phyloP scores from a whole-genome alignment of 2,329 filamentous ascomycete genomes.

The Rhynchosporium secalis region DNA sequence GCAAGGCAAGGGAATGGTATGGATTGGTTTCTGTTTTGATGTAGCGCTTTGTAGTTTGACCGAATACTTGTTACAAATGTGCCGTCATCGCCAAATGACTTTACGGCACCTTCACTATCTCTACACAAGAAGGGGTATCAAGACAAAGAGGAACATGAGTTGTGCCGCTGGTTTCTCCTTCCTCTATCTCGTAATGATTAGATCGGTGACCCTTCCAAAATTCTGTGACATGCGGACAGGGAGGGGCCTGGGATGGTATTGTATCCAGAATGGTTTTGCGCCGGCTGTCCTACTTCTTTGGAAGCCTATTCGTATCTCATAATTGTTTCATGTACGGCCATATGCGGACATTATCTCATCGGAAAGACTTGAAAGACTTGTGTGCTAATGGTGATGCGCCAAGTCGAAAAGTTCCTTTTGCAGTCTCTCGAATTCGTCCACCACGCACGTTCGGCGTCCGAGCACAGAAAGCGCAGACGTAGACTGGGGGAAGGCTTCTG shows the following conservation, averaged over 20 bases:
- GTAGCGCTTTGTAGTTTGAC: slow-evolving; percentile 17
- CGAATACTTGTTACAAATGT: slow-evolving; percentile 16
- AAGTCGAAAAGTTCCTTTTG: slow-evolving; percentile 25
- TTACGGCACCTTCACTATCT: slow-evolving; percentile 18
- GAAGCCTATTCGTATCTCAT: not conserved
- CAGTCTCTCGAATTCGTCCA: slow-evolving; percentile 47
- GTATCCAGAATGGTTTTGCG: not conserved
- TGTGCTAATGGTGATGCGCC: slow-evolving; percentile 45
- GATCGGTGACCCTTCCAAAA: not conserved
- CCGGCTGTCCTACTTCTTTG: not conserved
- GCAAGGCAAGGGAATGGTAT: no score
- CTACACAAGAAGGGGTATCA: slow-evolving; percentile 30
- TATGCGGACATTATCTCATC: slow-evolving; percentile 34
- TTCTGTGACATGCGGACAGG: not conserved
- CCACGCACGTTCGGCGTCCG: slow-evolving; percentile 57
- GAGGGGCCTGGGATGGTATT: not conserved
- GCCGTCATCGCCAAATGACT: slow-evolving; percentile 16
- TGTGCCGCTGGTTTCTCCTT: not conserved
- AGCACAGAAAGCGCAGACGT: slow-evolving; percentile 64
- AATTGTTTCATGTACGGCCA: not conserved
- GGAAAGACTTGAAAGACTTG: slow-evolving; percentile 47
- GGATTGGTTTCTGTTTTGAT: no score
- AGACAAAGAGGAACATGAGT: slow-evolving; percentile 22
- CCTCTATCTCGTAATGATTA: not conserved
- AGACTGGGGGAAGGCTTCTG: slow-evolving; percentile 57